phyloP scores from a whole-genome alignment of 148 eudicot genomes.

The Vaccinium vitisidaea region DNA sequence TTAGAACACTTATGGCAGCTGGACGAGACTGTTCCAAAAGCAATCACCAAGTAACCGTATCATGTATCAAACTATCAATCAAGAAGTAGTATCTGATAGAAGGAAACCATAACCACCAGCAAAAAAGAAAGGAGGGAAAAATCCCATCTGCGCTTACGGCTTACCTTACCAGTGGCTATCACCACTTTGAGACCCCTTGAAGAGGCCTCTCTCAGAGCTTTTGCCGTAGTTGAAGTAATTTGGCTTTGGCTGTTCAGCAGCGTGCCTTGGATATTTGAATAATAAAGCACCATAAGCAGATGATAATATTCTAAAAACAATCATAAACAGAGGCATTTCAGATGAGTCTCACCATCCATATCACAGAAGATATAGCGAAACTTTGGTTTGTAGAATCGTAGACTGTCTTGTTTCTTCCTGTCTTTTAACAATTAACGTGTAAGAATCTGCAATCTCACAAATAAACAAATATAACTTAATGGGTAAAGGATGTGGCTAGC shows the following conservation, averaged over 20 bases:
- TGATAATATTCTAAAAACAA: background rate
- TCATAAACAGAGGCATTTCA: background rate
- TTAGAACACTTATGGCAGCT: constrained; percentile 59
- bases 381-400: constrained; percentile 82
- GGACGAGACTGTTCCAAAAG: constrained; percentile 63
- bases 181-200: constrained; percentile 88
- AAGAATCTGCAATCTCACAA: constrained; percentile 42
- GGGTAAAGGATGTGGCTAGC: constrained; percentile 13
- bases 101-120: background rate
- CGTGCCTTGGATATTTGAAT: constrained; percentile 52
- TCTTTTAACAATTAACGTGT: constrained; percentile 63
- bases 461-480: constrained; percentile 24
- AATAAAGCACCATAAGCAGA: constrained; percentile 13
- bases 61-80: constrained; percentile 4
- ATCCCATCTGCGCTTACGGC: constrained; percentile 5
- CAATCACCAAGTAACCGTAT: background rate
- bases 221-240: constrained; percentile 57
- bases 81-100: background rate
- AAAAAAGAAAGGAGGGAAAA: constrained; percentile 4
- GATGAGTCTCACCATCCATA: constrained; percentile 81
- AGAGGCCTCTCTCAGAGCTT: constrained; percentile 78
- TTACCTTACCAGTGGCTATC: constrained; percentile 95
- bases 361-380: constrained; percentile 89
- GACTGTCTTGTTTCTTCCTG: constrained; percentile 96
- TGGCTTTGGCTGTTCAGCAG: constrained; percentile 82